phyloP scores from a whole-genome alignment of 192 early-diverging fungal species.

The Podila verticillata region DNA sequence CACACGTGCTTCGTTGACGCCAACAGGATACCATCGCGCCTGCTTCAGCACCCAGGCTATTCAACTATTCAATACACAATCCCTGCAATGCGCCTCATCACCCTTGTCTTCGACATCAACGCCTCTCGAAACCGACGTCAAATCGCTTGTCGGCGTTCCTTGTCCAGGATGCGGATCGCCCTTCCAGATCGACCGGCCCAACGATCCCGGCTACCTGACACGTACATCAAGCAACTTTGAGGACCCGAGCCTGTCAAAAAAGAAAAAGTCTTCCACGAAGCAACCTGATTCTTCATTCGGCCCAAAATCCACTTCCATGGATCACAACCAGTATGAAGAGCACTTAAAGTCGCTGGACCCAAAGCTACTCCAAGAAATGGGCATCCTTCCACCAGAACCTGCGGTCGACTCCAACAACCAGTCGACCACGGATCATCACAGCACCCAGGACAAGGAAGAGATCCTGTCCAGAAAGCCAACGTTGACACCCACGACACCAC shows the following conservation, averaged over 20 bases:
- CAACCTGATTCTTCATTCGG: neutral
- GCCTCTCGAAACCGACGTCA: neutral
- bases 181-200: constrained; percentile 19
- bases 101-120: neutral
- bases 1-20: too few relatives aligned
- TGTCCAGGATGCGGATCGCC: constrained; percentile 43
- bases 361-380: constrained; percentile 38
- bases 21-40: too few relatives aligned
- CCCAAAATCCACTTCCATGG: constrained; percentile 22
- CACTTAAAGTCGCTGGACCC: constrained; percentile 29
- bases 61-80: neutral
- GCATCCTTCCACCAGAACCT: neutral
- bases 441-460: neutral
- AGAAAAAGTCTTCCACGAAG: neutral
- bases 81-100: neutral
- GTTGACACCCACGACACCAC: neutral
- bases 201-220: constrained; percentile 34
- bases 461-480: constrained; percentile 21
- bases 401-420: neutral
- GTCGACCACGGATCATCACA: neutral
- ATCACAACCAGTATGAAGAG: constrained; percentile 22
- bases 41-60: neutral
- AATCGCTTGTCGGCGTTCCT: constrained; percentile 16
- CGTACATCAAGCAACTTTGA: neutral
- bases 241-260: neutral